Conservation (phyloP, 352 stramenopile species). For the Globisporangium echinulatum region DNA sequence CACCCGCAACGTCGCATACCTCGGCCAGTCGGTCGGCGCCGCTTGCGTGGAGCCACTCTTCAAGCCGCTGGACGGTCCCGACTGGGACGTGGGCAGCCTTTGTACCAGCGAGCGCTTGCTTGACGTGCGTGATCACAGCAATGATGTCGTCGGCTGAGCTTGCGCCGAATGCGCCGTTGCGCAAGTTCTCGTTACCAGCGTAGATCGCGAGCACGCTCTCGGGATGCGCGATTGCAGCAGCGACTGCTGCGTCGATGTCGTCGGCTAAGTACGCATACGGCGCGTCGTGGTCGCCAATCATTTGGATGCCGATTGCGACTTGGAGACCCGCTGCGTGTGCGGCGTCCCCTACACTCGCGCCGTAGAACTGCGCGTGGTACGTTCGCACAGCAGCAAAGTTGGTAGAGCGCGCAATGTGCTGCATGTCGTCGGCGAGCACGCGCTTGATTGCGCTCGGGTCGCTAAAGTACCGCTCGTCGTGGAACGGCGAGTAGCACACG, state of each 20-base stretch:
- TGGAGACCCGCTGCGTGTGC: constrained; percentile 37
- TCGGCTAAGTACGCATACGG: constrained; percentile 21
- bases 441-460: constrained; percentile 2
- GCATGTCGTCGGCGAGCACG: constrained; percentile 27
- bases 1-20: constrained; percentile 28
- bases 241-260: constrained; percentile 56
- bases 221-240: constrained; percentile 29
- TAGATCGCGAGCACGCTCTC: constrained; percentile 42
- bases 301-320: constrained; percentile 58
- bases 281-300: constrained; percentile 27
- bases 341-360: constrained; percentile 37
- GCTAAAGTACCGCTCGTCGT: constrained; percentile 20
- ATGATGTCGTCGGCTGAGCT: constrained; percentile 25
- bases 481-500: constrained; percentile 60
- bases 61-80: constrained; percentile 41
- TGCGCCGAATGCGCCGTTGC: constrained; percentile 39
- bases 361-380: constrained; percentile 53
- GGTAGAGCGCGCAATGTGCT: constrained; percentile 18
- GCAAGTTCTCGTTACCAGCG: constrained; percentile 71
- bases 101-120: constrained; percentile 31
- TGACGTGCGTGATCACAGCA: constrained; percentile 23
- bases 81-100: constrained; percentile 59
- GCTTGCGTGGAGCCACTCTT: constrained; percentile 24
- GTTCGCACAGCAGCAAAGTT: constrained; percentile 60
- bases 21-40: constrained; percentile 20